phyloP scores from a whole-genome alignment of 23 red algal species.

The Gracilaria gracilis region DNA sequence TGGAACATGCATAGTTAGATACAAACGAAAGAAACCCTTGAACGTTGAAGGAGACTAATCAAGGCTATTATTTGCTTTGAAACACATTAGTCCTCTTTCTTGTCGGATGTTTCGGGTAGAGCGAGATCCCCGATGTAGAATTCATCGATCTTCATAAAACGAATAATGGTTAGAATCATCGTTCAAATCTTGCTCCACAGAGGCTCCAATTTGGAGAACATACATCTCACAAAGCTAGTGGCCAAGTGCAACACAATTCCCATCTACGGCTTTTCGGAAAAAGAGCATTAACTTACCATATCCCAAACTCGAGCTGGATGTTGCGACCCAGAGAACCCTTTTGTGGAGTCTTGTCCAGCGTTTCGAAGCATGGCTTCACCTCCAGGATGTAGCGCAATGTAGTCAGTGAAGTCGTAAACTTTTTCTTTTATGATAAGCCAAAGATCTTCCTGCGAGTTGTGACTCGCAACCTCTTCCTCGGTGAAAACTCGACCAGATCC shows the following conservation, averaged over 20 bases:
- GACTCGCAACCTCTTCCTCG: slow-evolving; percentile 72
- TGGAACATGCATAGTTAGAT: slow-evolving; percentile 56
- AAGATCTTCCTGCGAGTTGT: slow-evolving; percentile 76
- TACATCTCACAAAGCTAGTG: neutral
- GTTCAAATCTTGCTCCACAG: neutral
- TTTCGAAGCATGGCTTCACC: slow-evolving; percentile 96
- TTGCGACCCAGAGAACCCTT: slow-evolving; percentile 94
- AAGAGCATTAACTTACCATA: slow-evolving; percentile 62
- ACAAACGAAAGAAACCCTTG: slow-evolving; percentile 52
- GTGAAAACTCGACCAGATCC: slow-evolving; percentile 55
- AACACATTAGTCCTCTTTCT: slow-evolving; percentile 50
- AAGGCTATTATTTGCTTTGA: neutral
- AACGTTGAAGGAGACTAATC: neutral
- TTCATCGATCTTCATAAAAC: slow-evolving; percentile 53
- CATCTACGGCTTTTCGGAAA: neutral
- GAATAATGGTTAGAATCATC: slow-evolving; percentile 17
- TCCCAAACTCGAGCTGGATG: slow-evolving; percentile 82
- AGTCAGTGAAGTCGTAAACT: slow-evolving; percentile 95
- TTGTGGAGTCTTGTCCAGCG: slow-evolving; percentile 91
- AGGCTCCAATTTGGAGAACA: neutral
- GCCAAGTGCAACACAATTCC: neutral
- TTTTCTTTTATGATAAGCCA: slow-evolving; percentile 96
- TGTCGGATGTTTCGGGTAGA: slow-evolving; percentile 28
- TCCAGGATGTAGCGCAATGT: slow-evolving; percentile 91
- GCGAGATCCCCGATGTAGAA: slow-evolving; percentile 73